phyloP scores from a whole-genome alignment of 257 asterid species.

The Hygrophila difformis region DNA sequence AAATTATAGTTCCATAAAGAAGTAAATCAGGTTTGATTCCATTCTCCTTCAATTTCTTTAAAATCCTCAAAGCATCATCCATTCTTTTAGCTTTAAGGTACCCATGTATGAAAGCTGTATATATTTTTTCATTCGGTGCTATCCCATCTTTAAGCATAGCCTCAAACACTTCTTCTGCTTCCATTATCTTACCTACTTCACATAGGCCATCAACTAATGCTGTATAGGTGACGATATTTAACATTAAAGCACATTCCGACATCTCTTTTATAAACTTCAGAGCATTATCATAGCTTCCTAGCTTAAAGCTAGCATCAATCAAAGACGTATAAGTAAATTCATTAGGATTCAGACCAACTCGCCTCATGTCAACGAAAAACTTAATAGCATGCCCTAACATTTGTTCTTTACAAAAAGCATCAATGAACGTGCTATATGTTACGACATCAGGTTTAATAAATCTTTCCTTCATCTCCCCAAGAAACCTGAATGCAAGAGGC shows the following conservation, averaged over 20 bases:
- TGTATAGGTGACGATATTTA: constrained; percentile 64
- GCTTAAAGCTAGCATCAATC: constrained; percentile 72
- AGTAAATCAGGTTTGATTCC: constrained; percentile 47
- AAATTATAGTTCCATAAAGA: constrained; percentile 62
- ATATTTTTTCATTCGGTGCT: constrained; percentile 56
- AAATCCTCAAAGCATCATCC: constrained; percentile 53
- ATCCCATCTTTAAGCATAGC: constrained; percentile 47
- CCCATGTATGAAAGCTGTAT: constrained; percentile 73
- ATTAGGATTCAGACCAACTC: constrained; percentile 75
- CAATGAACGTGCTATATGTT: constrained; percentile 82
- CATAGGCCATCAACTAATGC: constrained; percentile 73
- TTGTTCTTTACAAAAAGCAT: constrained; percentile 89
- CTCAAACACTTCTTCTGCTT: constrained; percentile 72
- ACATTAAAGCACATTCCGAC: constrained; percentile 51
- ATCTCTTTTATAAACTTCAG: constrained; percentile 74
- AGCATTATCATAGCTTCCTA: constrained; percentile 50
- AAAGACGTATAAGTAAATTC: constrained; percentile 78
- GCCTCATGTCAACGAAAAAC: constrained; percentile 77
- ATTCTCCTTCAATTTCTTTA: constrained; percentile 48
- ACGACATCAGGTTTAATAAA: constrained; percentile 63
- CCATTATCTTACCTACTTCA: constrained; percentile 55
- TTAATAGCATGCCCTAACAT: constrained; percentile 73
- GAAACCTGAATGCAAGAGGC: constrained; percentile 53
- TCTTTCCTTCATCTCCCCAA: constrained; percentile 67
- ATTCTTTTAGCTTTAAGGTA: constrained; percentile 53